Base-by-base conservation (phyloP, 495 filamentous ascomycete species). In the Hamigera avellanea region DNA sequence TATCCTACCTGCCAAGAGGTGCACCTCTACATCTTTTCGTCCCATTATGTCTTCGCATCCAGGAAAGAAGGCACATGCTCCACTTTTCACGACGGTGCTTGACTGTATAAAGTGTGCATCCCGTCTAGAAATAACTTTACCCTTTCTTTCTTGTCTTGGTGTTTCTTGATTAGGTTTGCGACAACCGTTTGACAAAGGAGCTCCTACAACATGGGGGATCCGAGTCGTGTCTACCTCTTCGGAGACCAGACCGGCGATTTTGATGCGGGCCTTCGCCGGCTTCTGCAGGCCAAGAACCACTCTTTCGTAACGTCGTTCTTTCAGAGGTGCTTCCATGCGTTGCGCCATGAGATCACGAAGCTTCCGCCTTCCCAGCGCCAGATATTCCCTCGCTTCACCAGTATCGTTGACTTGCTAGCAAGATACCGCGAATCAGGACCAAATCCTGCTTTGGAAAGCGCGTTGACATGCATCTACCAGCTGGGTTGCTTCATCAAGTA, bases 161-260 rank as follows among this genome's bases (percentile, higher is more conserved):
- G 25, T 26, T 26, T 26, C 25, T 26, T 26, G 25, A 26, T 13
- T 30, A 15, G 14, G 10, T 30, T 15, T 30, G 4, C 28, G 14
- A 30, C 14, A 30, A 30, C 6, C 28, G 4, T 30, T 15, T 30
- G 28, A 15, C 14, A 30, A 30, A 30, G 14, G 14, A 12, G n/a
- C 28, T 13, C 28, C 5, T 6, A 13, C 6, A 53, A 9, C 8
- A 64, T 64, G 61, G 54, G 49, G 41, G 50, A 42, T 28, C 43
- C 44, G 34, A 52, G 49, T 43, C 54, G 46, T 33, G 54, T 61
- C 42, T 67, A 61, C 54, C 53, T 82, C 47, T 86, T 87, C 54
- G 84, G 83, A 63, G 83, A 91, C 56, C 81, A 86, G 65, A 85
- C 81, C 18, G 67, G 77, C 45, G 77, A 83, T 50, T 78, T 79